phyloP scores from a whole-genome alignment of 2,329 filamentous ascomycete species.

The Nemania sp. region DNA sequence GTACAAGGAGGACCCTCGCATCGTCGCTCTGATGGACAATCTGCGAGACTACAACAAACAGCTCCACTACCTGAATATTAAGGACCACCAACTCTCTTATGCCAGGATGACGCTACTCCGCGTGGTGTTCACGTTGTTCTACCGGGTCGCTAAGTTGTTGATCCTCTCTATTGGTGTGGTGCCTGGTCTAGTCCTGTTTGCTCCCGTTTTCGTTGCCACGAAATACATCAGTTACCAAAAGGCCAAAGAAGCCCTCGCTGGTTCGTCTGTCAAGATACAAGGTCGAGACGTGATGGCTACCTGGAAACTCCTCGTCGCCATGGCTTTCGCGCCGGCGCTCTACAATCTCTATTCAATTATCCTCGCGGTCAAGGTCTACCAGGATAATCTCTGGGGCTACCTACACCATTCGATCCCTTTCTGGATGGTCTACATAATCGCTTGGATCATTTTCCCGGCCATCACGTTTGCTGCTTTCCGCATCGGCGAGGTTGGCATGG shows the following conservation, averaged over 20 bases:
- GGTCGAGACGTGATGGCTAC: conserved; percentile 90
- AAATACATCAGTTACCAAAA: conserved; percentile 83
- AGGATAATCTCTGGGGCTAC: conserved; percentile 81
- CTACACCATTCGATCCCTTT: conserved; percentile 80
- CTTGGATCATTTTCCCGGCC: conserved; percentile 80
- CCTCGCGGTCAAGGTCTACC: conserved; percentile 76
- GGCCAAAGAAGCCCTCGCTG: conserved; percentile 80
- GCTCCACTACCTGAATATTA: conserved; percentile 81
- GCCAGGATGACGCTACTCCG: conserved; percentile 78
- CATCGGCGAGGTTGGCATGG: conserved; percentile 98
- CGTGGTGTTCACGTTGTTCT: conserved; percentile 77
- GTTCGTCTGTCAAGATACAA: conserved; percentile 85
- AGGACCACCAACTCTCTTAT: conserved; percentile 94
- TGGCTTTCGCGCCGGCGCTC: conserved; percentile 79
- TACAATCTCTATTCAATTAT: conserved; percentile 81
- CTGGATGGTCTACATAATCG: conserved; percentile 74
- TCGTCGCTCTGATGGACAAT: conserved; percentile 72
- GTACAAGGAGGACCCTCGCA: conserved; percentile 88
- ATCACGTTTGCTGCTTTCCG: conserved; percentile 92
- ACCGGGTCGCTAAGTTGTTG: conserved; percentile 76
- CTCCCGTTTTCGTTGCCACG: conserved; percentile 82
- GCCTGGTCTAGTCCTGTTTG: conserved; percentile 85
- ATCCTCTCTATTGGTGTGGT: conserved; percentile 80
- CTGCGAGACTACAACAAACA: conserved; percentile 87
- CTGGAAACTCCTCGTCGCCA: conserved; percentile 89